A percentile compares a stretch with the other conserved stretches of the same genome.
Evolutionary conservation across 179 eudicot genomes (phyloP).

Genomic region (Carnegiea gigantea): DNA sequence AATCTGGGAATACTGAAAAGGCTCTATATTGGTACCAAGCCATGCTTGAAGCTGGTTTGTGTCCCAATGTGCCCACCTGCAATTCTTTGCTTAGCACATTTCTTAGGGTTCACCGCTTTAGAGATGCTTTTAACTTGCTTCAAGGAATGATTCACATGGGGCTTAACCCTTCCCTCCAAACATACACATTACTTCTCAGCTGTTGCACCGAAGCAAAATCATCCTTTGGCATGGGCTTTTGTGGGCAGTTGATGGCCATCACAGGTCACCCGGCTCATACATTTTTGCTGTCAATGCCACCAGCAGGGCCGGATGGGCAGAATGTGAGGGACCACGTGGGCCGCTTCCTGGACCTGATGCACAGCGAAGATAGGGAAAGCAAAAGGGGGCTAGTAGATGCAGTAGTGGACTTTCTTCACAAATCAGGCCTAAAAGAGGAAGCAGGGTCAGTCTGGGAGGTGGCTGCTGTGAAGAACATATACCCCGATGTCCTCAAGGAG

Average conservation of each 20-base stretch:
- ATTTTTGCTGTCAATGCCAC: constrained; percentile 76
- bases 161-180: constrained; percentile 77
- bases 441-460: constrained; percentile 98
- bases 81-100: constrained; percentile 91
- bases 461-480: constrained; percentile 85
- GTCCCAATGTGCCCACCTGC: constrained; percentile 92
- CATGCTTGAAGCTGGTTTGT: constrained; percentile 78
- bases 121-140: constrained; percentile 74
- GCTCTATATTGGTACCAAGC: constrained; percentile 90
- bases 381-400: constrained; percentile 91
- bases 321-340: constrained; percentile 80
- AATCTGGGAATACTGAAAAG: constrained; percentile 79
- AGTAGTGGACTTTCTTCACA: constrained; percentile 86
- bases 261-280: constrained; percentile 90
- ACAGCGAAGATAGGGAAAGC: constrained; percentile 94
- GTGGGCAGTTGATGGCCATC: constrained; percentile 79
- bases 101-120: constrained; percentile 70
- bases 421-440: constrained; percentile 90
- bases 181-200: constrained; percentile 88
- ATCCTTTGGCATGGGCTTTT: constrained; percentile 69
- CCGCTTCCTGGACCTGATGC: constrained; percentile 72
- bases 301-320: constrained; percentile 83
- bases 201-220: constrained; percentile 93
- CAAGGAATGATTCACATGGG: constrained; percentile 75
- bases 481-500: constrained; percentile 77